Evolutionary conservation across 2,329 filamentous ascomycete species (phyloP).

Genomic region (Bipolaris victoriae): DNA sequence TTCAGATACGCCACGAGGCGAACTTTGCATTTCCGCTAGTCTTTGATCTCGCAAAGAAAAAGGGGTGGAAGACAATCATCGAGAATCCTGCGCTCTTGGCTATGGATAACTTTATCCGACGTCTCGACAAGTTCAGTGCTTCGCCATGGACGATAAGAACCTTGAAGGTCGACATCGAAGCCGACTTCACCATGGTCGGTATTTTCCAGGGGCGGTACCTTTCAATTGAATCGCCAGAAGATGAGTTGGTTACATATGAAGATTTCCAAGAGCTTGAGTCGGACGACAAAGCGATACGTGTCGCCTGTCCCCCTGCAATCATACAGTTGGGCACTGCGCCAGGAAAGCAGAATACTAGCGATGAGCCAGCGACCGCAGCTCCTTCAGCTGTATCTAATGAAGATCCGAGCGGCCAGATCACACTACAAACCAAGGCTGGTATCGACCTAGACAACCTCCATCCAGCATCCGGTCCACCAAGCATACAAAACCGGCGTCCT

Average conservation of each 20-base stretch:
- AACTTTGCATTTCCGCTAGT: conserved; percentile 57
- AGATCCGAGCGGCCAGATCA: conserved; percentile 20
- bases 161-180: conserved; percentile 50
- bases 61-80: conserved; percentile 46
- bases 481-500: conserved; percentile 27
- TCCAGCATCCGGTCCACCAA: conserved; percentile 24
- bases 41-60: conserved; percentile 49
- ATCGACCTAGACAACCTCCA: conserved; percentile 46
- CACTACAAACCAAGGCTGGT: conserved; percentile 61
- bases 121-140: conserved; percentile 52
- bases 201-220: conserved; percentile 56
- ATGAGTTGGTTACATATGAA: conserved; percentile 41
- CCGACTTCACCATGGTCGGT: conserved; percentile 52
- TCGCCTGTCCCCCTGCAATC: conserved; percentile 28
- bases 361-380: background rate
- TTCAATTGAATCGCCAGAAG: conserved; percentile 52
- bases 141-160: conserved; percentile 49
- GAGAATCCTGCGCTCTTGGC: conserved; percentile 51
- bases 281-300: conserved; percentile 23
- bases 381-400: background rate
- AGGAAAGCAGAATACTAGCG: background rate
- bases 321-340: conserved; percentile 11
- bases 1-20: conserved; percentile 60
- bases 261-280: conserved; percentile 51
- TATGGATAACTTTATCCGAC: conserved; percentile 53